Base-by-base conservation (phyloP, 202 grass and related monocot species). In the Miscanthus sacchariflorus region DNA sequence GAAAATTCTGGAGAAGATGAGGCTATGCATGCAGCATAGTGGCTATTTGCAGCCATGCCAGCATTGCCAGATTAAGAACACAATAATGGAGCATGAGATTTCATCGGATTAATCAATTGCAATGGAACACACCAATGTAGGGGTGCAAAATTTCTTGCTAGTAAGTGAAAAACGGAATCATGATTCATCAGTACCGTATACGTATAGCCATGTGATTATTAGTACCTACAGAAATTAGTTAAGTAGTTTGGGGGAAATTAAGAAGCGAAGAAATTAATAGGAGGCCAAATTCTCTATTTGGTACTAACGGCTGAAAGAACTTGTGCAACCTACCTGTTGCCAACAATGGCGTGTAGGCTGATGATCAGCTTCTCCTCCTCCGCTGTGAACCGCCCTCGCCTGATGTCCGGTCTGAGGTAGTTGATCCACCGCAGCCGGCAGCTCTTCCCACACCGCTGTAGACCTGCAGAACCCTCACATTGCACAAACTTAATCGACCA, bases 351-450 rank as follows among this genome's bases (percentile, higher is more conserved):
- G 86, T 99, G 96, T 4, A 99, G 96, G 78, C 89, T 99, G 78
- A 99, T 96, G 87, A 99, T 99, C 48, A 99, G 85, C 91, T 99
- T 99, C 96, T 99, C 96, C 84, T 99, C 96, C 87, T 96, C 96
- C 4, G 89, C 87, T 2, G 94, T 88, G 88, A 99, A 99, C 49
- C 96, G 88, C 0, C 96, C 96, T 82, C 96, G 94, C 63, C 96
- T 72, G 42, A 99, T 99, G 80, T 99, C 94, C 3, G 97, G 97
- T 79, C 97, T 91, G 78, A 99, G 76, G 83, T 99, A 99, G 86
- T 99, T 99, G 78, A 99, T 99, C 97, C 97, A 99, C 78, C 97
- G 82, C 65, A 99, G 56, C 45, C 97, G 91, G 83, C 97, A 99
- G 23, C 97, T 99, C 94, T 99, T 99, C 64, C 97, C 97, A 10